These are phyloP conservation scores for Pleurotus pulmonarius DNA, from an alignment of 768 basidiomycete species.

Conservation along the genomic window DNA sequence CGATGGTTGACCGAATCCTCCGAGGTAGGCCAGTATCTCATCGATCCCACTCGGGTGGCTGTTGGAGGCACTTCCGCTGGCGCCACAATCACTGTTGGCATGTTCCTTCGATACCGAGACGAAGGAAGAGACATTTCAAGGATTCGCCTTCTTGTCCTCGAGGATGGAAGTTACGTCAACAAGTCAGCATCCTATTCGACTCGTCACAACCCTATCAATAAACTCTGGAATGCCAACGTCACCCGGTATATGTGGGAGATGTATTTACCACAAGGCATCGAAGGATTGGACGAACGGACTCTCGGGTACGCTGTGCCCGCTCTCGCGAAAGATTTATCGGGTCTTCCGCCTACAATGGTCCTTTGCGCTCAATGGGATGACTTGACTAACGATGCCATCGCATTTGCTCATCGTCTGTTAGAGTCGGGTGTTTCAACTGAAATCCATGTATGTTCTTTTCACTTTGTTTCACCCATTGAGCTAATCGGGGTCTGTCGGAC, in stretches of 20 bases:
- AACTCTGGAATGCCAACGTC: constrained; percentile 7
- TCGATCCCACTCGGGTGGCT: constrained; percentile 4
- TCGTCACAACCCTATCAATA: constrained; percentile 9
- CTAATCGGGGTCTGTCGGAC: constrained; percentile 2
- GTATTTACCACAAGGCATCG: constrained; percentile 2
- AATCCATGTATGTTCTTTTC: constrained; percentile 3
- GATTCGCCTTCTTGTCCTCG: constrained; percentile 5
- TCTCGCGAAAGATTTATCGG: constrained; percentile 6
- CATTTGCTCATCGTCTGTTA: constrained; percentile 6
- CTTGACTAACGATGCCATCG: constrained; percentile 9
- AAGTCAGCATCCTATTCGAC: constrained; percentile 7
- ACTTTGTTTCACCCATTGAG: constrained; percentile 3
- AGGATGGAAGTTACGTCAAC: constrained; percentile 7
- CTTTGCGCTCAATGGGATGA: constrained; percentile 9
- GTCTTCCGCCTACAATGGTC: constrained; percentile 6
- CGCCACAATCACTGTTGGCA: constrained; percentile 6
- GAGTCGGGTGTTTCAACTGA: constrained; percentile 7
- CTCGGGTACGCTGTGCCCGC: constrained; percentile 7
- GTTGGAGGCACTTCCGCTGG: constrained; percentile 7
- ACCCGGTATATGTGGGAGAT: constrained; percentile 6
- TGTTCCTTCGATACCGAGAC: constrained; percentile 9
- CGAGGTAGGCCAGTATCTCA: background rate
- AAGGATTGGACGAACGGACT: constrained; percentile 3
- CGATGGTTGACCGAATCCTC: constrained; percentile 4
- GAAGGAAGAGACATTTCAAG: constrained; percentile 1